Evolutionary conservation across 306 rosid species (phyloP).

Genomic region (Morella rubra): DNA sequence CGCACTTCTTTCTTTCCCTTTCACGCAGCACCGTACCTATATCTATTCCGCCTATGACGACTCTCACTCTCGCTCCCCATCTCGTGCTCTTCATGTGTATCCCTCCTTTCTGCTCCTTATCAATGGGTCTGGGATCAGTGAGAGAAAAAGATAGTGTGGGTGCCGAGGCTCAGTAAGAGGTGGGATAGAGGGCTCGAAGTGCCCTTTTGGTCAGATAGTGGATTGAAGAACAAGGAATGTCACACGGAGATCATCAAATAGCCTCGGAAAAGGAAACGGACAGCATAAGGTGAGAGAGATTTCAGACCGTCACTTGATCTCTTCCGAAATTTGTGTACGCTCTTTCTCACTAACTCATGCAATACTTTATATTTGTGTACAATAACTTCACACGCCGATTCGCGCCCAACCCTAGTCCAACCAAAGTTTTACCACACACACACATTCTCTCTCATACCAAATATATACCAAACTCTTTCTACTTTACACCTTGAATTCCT

Average conservation of each 20-base stretch:
- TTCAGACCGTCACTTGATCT: constrained; percentile 44
- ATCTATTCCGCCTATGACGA: too few relatives aligned
- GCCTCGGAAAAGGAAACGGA: constrained; percentile 31
- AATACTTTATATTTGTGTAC: constrained; percentile 9
- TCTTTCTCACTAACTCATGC: neutral
- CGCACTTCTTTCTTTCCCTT: constrained; percentile 14
- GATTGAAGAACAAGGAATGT: neutral
- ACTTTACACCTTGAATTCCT: constrained; percentile 10
- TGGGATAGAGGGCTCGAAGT: neutral
- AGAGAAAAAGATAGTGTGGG: too few relatives aligned
- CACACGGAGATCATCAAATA: constrained; percentile 1
- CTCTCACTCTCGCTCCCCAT: neutral
- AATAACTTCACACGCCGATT: constrained; percentile 18
- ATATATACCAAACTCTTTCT: constrained; percentile 1
- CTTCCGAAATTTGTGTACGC: constrained; percentile 57
- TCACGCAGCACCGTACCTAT: neutral
- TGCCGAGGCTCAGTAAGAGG: too few relatives aligned
- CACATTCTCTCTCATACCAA: constrained; percentile 11
- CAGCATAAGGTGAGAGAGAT: constrained; percentile 35
- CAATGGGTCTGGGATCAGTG: too few relatives aligned
- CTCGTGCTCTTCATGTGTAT: neutral
- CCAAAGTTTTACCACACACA: constrained; percentile 13
- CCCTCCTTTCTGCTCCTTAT: too few relatives aligned
- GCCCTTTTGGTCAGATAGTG: neutral
- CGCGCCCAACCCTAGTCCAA: constrained; percentile 27